Conservation (phyloP, 495 filamentous ascomycete genomes). For the Entonaema liquescens region DNA sequence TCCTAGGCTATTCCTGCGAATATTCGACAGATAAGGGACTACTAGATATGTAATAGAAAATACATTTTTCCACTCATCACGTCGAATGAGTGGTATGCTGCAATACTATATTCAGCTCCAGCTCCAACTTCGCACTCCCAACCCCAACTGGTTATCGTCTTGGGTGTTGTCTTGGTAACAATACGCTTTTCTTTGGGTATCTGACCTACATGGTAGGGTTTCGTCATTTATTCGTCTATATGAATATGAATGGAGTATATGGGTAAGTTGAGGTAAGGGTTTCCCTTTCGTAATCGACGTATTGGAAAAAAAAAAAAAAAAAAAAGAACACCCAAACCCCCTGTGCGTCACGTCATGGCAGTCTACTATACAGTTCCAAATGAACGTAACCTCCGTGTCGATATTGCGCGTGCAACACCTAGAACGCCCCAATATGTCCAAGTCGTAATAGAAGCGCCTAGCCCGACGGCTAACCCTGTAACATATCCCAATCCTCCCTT, state of each 20-base stretch:
- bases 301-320: constrained; percentile 33
- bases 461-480: not conserved
- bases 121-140: no score
- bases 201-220: constrained; percentile 3
- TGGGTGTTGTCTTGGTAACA: no score
- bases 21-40: constrained; percentile 7
- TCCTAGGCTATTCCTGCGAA: not conserved
- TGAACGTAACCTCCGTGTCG: constrained; percentile 6
- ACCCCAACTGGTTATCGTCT: not conserved
- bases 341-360: constrained; percentile 16
- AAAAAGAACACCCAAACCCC: no score
- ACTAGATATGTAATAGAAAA: constrained; percentile 28
- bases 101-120: not conserved
- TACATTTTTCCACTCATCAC: not conserved
- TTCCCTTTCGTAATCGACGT: constrained; percentile 19
- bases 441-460: not conserved
- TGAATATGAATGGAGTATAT: constrained; percentile 15
- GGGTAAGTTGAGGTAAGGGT: constrained; percentile 21
- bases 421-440: constrained; percentile 16
- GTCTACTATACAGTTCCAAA: constrained; percentile 14
- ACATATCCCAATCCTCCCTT: constrained; percentile 17
- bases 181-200: not conserved
- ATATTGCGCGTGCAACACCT: constrained; percentile 3
- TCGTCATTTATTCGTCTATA: constrained; percentile 10
- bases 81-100: not conserved